Evolutionary conservation across 768 basidiomycete genomes (phyloP).

Genomic region (Russula brevipes): DNA sequence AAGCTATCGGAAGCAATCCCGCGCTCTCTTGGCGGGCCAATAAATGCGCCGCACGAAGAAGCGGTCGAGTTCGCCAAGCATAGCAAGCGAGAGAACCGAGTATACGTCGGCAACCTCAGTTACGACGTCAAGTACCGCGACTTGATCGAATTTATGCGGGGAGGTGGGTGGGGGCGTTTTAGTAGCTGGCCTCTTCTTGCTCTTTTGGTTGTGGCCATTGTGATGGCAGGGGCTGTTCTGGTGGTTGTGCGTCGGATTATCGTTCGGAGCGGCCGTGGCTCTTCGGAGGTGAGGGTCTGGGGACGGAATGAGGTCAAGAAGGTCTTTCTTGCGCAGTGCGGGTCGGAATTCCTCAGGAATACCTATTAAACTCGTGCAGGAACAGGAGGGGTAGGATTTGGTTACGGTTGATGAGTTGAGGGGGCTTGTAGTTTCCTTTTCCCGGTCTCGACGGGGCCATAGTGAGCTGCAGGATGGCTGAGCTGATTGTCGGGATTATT

Average conservation of each 20-base stretch:
- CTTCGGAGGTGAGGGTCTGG: conserved; percentile 11
- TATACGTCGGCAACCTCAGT: conserved; percentile 98
- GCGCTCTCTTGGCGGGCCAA: conserved; percentile 80
- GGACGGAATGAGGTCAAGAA: background rate
- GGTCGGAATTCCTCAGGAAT: too few species aligned
- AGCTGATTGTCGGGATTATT: conserved; percentile 84
- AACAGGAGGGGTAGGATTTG: background rate
- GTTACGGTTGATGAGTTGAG: conserved; percentile 12
- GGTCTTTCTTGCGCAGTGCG: too few species aligned
- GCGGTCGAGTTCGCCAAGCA: conserved; percentile 93
- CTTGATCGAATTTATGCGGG: conserved; percentile 99
- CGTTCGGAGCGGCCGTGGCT: conserved; percentile 2
- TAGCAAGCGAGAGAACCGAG: conserved; percentile 96
- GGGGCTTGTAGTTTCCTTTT: conserved; percentile 28
- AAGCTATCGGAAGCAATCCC: conserved; percentile 62
- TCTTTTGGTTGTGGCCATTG: conserved; percentile 21
- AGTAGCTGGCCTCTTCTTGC: conserved; percentile 46
- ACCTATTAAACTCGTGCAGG: background rate
- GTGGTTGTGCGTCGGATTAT: background rate
- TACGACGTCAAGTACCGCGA: conserved; percentile 99
- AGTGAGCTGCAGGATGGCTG: conserved; percentile 64
- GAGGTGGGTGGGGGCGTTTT: conserved; percentile 94
- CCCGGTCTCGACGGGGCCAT: conserved; percentile 40
- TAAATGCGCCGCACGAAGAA: conserved; percentile 89
- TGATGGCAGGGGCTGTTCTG: background rate